phyloP scores from a whole-genome alignment of 2,329 filamentous ascomycete genomes.

The Colletotrichum siamense region DNA sequence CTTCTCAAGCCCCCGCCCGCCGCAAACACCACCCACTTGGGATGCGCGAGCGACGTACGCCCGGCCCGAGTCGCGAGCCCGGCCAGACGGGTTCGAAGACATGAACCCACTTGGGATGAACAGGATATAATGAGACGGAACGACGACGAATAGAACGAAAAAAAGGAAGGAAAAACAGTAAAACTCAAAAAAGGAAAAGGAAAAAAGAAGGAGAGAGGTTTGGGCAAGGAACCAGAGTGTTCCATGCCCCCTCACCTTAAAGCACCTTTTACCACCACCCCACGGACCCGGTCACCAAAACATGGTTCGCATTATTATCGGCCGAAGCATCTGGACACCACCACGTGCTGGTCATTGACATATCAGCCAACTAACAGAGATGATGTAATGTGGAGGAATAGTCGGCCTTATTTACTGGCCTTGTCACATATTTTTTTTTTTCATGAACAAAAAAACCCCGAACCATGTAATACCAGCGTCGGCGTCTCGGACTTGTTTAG shows the following conservation, averaged over 20 bases:
- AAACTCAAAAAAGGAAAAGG: neutral
- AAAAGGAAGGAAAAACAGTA: neutral
- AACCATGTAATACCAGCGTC: slow-evolving; percentile 19
- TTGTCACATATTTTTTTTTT: neutral
- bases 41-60: slow-evolving; percentile 48
- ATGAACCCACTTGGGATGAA: slow-evolving; percentile 65
- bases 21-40: slow-evolving; percentile 44
- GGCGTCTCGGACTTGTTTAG: slow-evolving; percentile 20
- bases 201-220: neutral
- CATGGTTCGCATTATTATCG: neutral
- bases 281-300: neutral
- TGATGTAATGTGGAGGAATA: slow-evolving; percentile 9
- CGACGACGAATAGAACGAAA: neutral
- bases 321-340: neutral
- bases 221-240: neutral
- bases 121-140: slow-evolving; percentile 45
- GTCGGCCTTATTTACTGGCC: neutral
- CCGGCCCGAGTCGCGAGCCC: slow-evolving; percentile 27
- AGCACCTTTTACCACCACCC: neutral
- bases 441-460: neutral
- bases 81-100: slow-evolving; percentile 36
- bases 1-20: slow-evolving; percentile 61
- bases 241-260: neutral
- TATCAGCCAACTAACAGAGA: neutral
- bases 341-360: neutral